Evolutionary conservation across 2,329 filamentous ascomycete species (phyloP).

Genomic region (Sarocladiaceae sp.): DNA sequence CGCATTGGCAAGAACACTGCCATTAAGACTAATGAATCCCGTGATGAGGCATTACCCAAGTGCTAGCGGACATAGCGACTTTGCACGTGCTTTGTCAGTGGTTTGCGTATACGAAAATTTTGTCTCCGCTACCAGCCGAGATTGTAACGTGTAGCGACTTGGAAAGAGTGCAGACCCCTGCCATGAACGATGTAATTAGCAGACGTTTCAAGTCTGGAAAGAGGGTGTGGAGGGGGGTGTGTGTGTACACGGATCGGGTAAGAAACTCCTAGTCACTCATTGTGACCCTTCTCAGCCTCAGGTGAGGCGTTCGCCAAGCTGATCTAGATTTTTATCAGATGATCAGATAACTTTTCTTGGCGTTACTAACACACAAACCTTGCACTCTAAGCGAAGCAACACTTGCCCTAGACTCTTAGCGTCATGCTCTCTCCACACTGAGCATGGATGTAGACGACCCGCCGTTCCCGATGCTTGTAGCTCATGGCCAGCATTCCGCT

Average conservation of each 20-base stretch:
- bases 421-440: not conserved
- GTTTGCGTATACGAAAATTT: too few relatives aligned
- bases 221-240: not conserved
- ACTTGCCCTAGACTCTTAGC: too few relatives aligned
- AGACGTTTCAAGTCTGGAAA: not conserved
- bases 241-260: not conserved
- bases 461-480: not conserved
- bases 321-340: slow-evolving; percentile 19
- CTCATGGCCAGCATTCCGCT: too few relatives aligned
- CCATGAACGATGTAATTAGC: too few relatives aligned
- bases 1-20: not conserved
- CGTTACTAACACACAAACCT: too few relatives aligned
- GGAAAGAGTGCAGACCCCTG: not conserved
- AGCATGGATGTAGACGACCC: not conserved
- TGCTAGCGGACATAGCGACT: too few relatives aligned
- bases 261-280: too few relatives aligned
- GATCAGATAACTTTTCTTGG: slow-evolving; percentile 21
- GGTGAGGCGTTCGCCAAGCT: not conserved
- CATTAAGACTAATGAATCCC: not conserved
- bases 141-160: not conserved
- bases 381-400: too few relatives aligned
- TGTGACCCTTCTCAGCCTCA: not conserved
- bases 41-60: not conserved
- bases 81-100: too few relatives aligned
- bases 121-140: not conserved